Base-by-base conservation (phyloP, 2,329 filamentous ascomycete genomes). In the Verticillium nubilum region DNA sequence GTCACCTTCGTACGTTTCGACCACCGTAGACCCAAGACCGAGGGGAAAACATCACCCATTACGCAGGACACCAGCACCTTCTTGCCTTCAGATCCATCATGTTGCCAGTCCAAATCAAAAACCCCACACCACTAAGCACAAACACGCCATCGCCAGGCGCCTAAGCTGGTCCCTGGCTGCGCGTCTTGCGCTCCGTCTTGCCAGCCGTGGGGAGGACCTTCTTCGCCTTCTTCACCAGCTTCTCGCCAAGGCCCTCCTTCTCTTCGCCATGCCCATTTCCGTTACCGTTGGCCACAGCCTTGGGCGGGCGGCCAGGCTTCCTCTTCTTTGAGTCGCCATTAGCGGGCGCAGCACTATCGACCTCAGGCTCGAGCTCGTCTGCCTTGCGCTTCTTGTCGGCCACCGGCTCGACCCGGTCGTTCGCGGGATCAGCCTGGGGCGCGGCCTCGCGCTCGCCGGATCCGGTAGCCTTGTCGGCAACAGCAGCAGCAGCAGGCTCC, bases 341-440 rank as follows among this genome's bases (percentile, higher is more conserved):
- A 19, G 42, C 58, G 4, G 61, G 60, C 58, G 25, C 25, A 15
- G 65, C 63, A 5, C 67, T 67, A 7, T 65, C 64, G 19, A 64
- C 64, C 25, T 66, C 64, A 33, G 60, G 52, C 9, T 66, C 66
- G 47, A 61, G 31, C 10, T 74, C 72, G 50, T 74, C 72, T 6
- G 73, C 69, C 64, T 75, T 78, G 57, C 71, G 68, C 63, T 79
- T 79, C 67, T 79, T 79, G 52, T 72, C 72, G 1, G 66, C 61
- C 3, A 68, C 69, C n/a, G 23, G 23, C 55, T 56, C 25, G n/a
- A 17, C 33, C 35, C 27, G 23, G 7, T 35, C 33, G 59, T 71
- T 71, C 5, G 65, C 65, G 9, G 54, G 35, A 5, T 56, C 37
- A 6, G 58, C 59, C 31, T 63, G 61, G 33, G 59, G 56, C 28